Evolutionary conservation across 768 basidiomycete genomes (phyloP), one percentile per base, ranked within the genome.

Genomic region (Suillus cothurnatus): DNA sequence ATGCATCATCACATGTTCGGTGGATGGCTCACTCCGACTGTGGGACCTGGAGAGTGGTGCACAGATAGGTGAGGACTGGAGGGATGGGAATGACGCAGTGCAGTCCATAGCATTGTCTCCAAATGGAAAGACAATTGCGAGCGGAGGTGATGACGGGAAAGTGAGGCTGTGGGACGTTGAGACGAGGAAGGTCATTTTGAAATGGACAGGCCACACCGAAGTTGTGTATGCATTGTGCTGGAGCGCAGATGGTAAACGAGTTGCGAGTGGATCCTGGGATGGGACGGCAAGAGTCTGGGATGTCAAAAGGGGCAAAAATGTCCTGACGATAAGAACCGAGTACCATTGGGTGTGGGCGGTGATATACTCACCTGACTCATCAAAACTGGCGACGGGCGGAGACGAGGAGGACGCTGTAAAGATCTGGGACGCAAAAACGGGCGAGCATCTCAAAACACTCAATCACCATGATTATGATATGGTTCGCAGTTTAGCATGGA

Each of bases 381-480:
- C 45, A 47, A 47, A 47, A 47, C n/a, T 47, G 11, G 45, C 45
- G 4, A 21, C 21, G 3, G n/a, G 45, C 11, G n/a, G 45, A n/a
- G 11, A 47, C 45, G 0, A n/a, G 8, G 41, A 45, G 9, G 6
- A n/a, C 9, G 2, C 45, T 12, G n/a, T 47, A n/a, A 47, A 11
- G 12, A 47, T 47, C 21, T n/a, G 45, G 45, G n/a, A 47, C n/a
- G 21, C 45, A 12, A 47, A 47, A 3, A n/a, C n/a, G 4, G 45
- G 45, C 45, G 4, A 47, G 45, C 45, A 12, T n/a, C 45, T 47
- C 45, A n/a, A 11, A 0, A n/a, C 45, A 47, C 4, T 47, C 11
- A 11, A 47, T 5, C 45, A n/a, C n/a, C 0, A n/a, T n/a, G 0
- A 4, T 11, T 1, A 5, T 1, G 4, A 8, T 21, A 9, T 43